Percentiles rank a stretch among this genome's conserved stretches.
Conservation (phyloP, 805 yeast species). For the Starmerella lactis-condensi region DNA sequence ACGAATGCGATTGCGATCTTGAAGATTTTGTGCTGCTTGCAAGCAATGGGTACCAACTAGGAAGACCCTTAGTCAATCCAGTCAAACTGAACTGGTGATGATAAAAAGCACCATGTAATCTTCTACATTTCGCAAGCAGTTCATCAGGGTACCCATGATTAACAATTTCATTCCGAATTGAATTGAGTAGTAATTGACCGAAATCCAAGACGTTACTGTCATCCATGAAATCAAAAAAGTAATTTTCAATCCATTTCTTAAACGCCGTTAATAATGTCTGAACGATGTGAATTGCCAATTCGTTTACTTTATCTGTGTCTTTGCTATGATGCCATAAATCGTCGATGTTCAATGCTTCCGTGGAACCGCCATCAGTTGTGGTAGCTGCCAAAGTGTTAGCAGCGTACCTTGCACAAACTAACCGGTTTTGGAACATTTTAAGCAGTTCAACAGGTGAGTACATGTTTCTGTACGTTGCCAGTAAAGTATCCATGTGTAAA, state of each 20-base stretch:
- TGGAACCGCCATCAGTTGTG: not conserved
- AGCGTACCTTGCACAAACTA: constrained; percentile 43
- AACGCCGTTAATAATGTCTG: constrained; percentile 65
- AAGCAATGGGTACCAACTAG: not conserved
- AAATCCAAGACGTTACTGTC: constrained; percentile 39
- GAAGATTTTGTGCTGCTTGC: not conserved
- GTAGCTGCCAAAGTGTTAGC: constrained; percentile 20
- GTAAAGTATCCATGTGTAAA: constrained; percentile 45
- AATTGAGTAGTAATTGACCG: constrained; percentile 3
- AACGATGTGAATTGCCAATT: constrained; percentile 54
- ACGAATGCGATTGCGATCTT: no score
- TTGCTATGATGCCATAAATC: constrained; percentile 7
- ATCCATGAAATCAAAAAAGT: constrained; percentile 57
- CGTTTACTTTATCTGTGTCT: constrained; percentile 2
- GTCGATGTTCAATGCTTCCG: not conserved
- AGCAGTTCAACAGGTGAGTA: constrained; percentile 38
- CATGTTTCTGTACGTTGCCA: constrained; percentile 50
- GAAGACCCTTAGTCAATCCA: not conserved
- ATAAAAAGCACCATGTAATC: constrained; percentile 2
- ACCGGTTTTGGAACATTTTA: constrained; percentile 36
- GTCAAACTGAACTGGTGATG: constrained; percentile 6
- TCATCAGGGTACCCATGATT: constrained; percentile 5
- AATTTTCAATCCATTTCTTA: constrained; percentile 48
- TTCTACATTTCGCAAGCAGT: constrained; percentile 1
- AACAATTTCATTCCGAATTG: constrained; percentile 3